Evolutionary conservation across 345 rosid species (phyloP), one percentile per base, ranked within the genome.

Genomic region (Salix dunnii): DNA sequence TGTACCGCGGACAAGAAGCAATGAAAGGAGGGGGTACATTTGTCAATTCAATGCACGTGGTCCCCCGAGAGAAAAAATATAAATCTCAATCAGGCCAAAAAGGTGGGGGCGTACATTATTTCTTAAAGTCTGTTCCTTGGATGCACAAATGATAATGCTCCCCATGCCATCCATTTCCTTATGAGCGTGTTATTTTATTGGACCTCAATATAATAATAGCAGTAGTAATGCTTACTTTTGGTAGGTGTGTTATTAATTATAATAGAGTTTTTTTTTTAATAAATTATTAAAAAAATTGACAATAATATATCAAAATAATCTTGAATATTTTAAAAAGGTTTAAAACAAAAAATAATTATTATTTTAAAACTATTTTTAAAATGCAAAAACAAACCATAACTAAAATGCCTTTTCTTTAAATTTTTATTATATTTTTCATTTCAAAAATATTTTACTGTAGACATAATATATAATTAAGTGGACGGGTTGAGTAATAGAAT

Each of bases 101-200:
- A 27, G 66, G 14, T 25, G 13, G 66, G 30, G 66, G 6, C 25
- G 27, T 62, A 13, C 21, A 65, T 65, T 4, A 65, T 31, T 33
- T 33, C 12, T 21, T 4, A 38, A 25, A 30, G 69, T 68, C 69
- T 1, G 72, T 51, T 35, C 48, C 28, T 20, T 66, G 43, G 55
- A 71, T 40, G 69, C 16, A 27, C 33, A 66, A 76, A 76, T 72
- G 49, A 80, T 72, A 72, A 10, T 72, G 74, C 77, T 72, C 36
- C 76, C 74, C 83, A 76, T 76, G 80, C 83, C 73, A 62, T 10
- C 53, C 63, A 49, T 80, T 55, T 3, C 62, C 53, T 27, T 55
- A 42, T 55, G 55, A 16, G 71, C 35, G 31, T 58, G 18, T 68
- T 63, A n/a, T 55, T n/a, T n/a, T n/a, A n/a, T n/a, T 23, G 62